phyloP scores from a whole-genome alignment of 495 filamentous ascomycete genomes.

The Aspergillus nidulans region DNA sequence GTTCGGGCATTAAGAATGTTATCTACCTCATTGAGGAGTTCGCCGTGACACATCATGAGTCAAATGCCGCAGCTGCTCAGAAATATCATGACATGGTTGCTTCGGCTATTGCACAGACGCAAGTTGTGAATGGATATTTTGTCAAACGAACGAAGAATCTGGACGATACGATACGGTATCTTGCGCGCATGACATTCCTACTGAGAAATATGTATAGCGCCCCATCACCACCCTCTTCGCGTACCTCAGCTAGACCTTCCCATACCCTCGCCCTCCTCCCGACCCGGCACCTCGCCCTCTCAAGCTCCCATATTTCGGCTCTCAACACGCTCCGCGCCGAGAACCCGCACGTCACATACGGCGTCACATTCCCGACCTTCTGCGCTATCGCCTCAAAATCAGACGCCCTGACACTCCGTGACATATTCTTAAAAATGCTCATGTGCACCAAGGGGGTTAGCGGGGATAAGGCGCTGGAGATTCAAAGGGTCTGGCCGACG shows the following conservation, averaged over 20 bases:
- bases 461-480: conserved; percentile 77
- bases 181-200: conserved; percentile 68
- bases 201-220: conserved; percentile 62
- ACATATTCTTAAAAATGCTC: conserved; percentile 80
- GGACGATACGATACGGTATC: conserved; percentile 77
- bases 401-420: conserved; percentile 65
- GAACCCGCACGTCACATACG: conserved; percentile 47
- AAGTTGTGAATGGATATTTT: conserved; percentile 80
- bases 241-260: conserved; percentile 3
- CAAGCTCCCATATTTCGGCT: conserved; percentile 57
- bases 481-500: conserved; percentile 71
- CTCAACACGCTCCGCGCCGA: conserved; percentile 42
- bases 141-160: conserved; percentile 71
- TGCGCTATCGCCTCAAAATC: conserved; percentile 69
- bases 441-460: conserved; percentile 78
- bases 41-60: conserved; percentile 44
- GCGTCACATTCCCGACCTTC: conserved; percentile 71
- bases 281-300: conserved; percentile 55
- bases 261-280: conserved; percentile 52
- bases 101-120: conserved; percentile 72
- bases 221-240: conserved; percentile 23
- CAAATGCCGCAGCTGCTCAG: conserved; percentile 28
- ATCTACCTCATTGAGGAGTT: conserved; percentile 80
- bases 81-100: conserved; percentile 62
- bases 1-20: conserved; percentile 68